These are phyloP conservation scores for Salvia hispanica DNA, from an alignment of 257 asterid genomes.

Conservation along the genomic window DNA sequence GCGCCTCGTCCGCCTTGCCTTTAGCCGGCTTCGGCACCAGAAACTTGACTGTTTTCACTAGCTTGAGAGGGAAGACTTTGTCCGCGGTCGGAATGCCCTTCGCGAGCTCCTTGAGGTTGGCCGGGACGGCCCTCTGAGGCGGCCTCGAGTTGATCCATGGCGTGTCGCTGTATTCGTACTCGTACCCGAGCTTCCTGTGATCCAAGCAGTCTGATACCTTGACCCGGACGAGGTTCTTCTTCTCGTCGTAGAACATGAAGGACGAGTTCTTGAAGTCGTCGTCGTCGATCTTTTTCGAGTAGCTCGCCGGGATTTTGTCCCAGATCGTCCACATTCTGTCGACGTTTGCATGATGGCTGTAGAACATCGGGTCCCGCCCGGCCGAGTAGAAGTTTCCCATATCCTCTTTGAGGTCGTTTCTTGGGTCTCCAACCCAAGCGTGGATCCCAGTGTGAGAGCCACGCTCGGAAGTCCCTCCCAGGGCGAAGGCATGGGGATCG, in stretches of 20 bases:
- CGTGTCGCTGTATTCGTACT: constrained; percentile 31
- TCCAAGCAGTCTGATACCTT: constrained; percentile 33
- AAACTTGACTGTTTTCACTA: neutral
- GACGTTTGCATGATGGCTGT: no score
- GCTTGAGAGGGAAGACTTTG: neutral
- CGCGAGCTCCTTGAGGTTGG: neutral
- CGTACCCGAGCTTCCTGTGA: constrained; percentile 35
- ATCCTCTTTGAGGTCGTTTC: constrained; percentile 19
- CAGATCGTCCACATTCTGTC: constrained; percentile 21
- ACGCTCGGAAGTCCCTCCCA: constrained; percentile 35
- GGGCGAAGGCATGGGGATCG: constrained; percentile 31
- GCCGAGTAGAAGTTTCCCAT: constrained; percentile 39
- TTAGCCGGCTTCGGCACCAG: constrained; percentile 29
- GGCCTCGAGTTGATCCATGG: constrained; percentile 45
- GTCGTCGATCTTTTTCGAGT: constrained; percentile 21
- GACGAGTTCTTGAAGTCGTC: constrained; percentile 36
- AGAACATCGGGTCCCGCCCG: no score
- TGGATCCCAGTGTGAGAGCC: constrained; percentile 41
- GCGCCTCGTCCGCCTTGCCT: constrained; percentile 35
- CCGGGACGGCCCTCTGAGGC: constrained; percentile 7
- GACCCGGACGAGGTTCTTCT: constrained; percentile 43
- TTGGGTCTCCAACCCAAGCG: constrained; percentile 37
- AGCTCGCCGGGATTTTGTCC: constrained; percentile 9
- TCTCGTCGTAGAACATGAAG: constrained; percentile 50
- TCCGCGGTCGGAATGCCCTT: neutral